Evolutionary conservation across 2,329 filamentous ascomycete genomes (phyloP).

Genomic region (Raffaelea deltoideospora): DNA sequence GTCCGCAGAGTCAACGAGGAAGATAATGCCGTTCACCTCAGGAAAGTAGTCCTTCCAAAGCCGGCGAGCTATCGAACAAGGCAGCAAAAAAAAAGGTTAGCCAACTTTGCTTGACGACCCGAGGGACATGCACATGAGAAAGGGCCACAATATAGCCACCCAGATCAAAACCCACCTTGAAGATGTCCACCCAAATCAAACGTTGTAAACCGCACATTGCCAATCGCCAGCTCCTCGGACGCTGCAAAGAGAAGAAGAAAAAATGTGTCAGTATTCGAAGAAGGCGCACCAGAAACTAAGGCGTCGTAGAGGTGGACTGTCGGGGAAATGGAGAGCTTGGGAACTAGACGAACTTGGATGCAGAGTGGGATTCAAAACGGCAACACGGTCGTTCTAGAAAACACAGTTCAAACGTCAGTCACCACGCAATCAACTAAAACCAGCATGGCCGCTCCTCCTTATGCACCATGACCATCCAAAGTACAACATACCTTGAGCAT

Average conservation of each 20-base stretch:
- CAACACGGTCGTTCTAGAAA: conserved; percentile 73
- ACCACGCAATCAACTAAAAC: too few species aligned
- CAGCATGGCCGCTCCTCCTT: too few species aligned
- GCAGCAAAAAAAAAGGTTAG: not conserved
- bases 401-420: too few species aligned
- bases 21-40: conserved; percentile 91
- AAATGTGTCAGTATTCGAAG: not conserved
- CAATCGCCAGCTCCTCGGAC: conserved; percentile 83
- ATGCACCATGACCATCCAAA: too few species aligned
- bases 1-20: conserved; percentile 95
- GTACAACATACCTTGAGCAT: conserved; percentile 63
- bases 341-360: conserved; percentile 60
- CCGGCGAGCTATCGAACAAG: conserved; percentile 53
- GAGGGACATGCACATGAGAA: too few species aligned
- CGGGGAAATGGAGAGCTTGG: not conserved
- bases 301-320: not conserved
- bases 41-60: conserved; percentile 97
- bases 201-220: conserved; percentile 86
- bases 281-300: not conserved
- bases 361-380: conserved; percentile 77
- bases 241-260: conserved; percentile 29
- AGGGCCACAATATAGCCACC: not conserved
- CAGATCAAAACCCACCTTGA: conserved; percentile 46
- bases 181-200: conserved; percentile 90
- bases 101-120: too few species aligned